A percentile compares a stretch with the other conserved stretches of the same genome.
Conservation (phyloP, 257 asterid genomes). For the Misopates orontium region DNA sequence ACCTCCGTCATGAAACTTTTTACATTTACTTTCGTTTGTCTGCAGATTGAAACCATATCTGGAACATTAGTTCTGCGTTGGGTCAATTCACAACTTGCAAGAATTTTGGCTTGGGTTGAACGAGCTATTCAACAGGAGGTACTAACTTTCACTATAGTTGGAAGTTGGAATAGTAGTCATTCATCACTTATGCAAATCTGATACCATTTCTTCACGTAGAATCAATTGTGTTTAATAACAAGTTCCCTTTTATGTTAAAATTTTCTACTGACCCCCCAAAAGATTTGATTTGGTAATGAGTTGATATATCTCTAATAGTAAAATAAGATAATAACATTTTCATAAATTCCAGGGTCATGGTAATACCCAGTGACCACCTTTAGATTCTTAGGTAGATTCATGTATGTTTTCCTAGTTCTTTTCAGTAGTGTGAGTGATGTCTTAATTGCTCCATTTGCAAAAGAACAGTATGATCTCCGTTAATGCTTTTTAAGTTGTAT, state of each 20-base stretch:
- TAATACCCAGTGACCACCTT: too few relatives aligned
- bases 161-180: slow-evolving; percentile 17
- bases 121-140: slow-evolving; percentile 97
- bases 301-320: slow-evolving; percentile 14
- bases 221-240: slow-evolving; percentile 13
- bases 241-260: not conserved
- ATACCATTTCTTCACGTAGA: slow-evolving; percentile 2
- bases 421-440: too few relatives aligned
- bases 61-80: slow-evolving; percentile 97
- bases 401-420: too few relatives aligned
- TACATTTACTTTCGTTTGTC: slow-evolving; percentile 28
- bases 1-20: slow-evolving; percentile 23
- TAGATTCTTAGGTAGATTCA: too few relatives aligned
- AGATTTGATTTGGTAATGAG: not conserved
- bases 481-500: too few relatives aligned
- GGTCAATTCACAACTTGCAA: slow-evolving; percentile 93
- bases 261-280: not conserved
- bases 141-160: slow-evolving; percentile 27
- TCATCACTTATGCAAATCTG: slow-evolving; percentile 24
- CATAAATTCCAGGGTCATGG: not conserved
- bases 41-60: slow-evolving; percentile 79
- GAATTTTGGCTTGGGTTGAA: slow-evolving; percentile 89
- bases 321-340: slow-evolving; percentile 15
- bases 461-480: too few relatives aligned
- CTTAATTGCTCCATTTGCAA: too few relatives aligned